Base-by-base conservation (phyloP, 164 flowering plant species). In the Stephania cephalantha region DNA sequence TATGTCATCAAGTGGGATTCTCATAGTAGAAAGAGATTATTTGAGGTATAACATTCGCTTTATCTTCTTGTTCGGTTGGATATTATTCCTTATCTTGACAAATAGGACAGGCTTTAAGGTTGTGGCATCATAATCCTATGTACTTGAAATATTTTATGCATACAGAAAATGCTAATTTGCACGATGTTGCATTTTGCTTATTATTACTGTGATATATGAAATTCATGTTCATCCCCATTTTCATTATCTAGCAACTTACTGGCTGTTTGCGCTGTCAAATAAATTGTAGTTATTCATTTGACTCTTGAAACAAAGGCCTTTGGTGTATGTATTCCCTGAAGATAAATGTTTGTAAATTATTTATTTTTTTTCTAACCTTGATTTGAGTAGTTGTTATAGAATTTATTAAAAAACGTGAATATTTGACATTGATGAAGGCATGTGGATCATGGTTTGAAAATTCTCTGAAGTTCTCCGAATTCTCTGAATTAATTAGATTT, bases 1-100 rank as follows among this genome's bases (percentile, higher is more conserved):
- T 79, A 88, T 82, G 91, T 86, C 58, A 80, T 78, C 42, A 79
- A 80, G 58, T 95, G 99, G 99, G 87, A 92, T 90, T 90, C 87
- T 71, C 82, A 77, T 68, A 85, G 85, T 70, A 90, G 73, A 79
- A 90, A 75, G 82, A 88, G 93, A 80, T 65, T 88, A 64, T 79
- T 85, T 73, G 97, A 93, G 97, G 99, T 95, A 85, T 73, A 67
- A 9, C 50, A 29, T 58, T 55, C 20, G 7, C 66, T 46, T 48
- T 31, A 5, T 71, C 53, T 72, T 45, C 12, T 44, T 15, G 35
- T 70, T 55, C 31, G 2, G 30, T 45, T 58, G 68, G 22, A n/a
- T 7, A 30, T 55, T 31, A 18, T 35, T 42, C 25, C n/a, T 63
- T 18, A 22, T 35, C 25, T 25, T 46, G 1, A 9, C 30, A 61